Conservation (phyloP, 805 yeast species). For the Yarrowia sp. region DNA sequence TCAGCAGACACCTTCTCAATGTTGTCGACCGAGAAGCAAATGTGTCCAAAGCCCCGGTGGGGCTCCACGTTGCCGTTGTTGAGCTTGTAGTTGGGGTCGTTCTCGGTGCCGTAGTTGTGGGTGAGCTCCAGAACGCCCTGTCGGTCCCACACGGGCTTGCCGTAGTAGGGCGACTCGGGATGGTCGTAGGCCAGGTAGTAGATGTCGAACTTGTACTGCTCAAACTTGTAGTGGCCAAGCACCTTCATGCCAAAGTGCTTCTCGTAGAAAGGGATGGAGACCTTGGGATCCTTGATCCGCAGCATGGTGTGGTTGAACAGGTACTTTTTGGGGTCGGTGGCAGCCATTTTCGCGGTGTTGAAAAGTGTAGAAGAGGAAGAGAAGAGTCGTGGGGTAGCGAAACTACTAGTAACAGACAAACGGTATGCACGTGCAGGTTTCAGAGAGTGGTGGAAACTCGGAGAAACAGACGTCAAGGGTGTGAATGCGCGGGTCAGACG, state of each 20-base stretch:
- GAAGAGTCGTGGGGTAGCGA: constrained; percentile 4
- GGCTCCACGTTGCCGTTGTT: constrained; percentile 88
- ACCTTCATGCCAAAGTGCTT: constrained; percentile 76
- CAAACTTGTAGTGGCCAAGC: constrained; percentile 59
- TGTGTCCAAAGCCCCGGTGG: constrained; percentile 91
- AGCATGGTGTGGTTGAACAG: constrained; percentile 57
- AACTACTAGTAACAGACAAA: constrained; percentile 6
- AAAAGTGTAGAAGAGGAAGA: no score
- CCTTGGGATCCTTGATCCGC: constrained; percentile 81
- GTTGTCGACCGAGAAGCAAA: constrained; percentile 86
- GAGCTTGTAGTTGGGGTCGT: constrained; percentile 60
- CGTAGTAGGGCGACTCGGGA: constrained; percentile 52
- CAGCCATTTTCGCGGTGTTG: not conserved
- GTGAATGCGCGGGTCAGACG: not conserved
- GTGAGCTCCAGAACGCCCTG: constrained; percentile 84
- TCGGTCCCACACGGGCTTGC: constrained; percentile 51
- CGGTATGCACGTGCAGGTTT: not conserved
- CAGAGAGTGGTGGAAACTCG: not conserved
- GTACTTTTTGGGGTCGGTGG: constrained; percentile 40
- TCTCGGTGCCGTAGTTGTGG: constrained; percentile 78
- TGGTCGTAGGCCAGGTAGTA: constrained; percentile 71
- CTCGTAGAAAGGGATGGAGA: constrained; percentile 74
- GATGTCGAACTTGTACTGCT: constrained; percentile 65
- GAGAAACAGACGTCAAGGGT: no score
- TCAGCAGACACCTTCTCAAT: constrained; percentile 65